Evolutionary conservation across 305 asterid genomes (phyloP).

Genomic region (Petunia hybrid): DNA sequence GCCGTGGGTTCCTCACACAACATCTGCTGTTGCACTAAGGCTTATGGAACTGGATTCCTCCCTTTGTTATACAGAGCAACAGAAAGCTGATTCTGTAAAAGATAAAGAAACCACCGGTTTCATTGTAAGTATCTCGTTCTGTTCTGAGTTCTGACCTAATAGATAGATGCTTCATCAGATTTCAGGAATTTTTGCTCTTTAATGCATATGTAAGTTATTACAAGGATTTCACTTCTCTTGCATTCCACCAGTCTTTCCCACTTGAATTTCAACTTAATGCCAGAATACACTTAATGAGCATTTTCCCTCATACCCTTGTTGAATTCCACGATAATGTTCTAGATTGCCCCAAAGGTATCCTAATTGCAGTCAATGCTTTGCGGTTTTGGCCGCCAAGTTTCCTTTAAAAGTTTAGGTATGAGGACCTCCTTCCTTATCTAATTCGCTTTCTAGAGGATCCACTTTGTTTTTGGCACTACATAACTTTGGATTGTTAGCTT

Average conservation of each 20-base stretch:
- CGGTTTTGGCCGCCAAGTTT: conserved; percentile 11
- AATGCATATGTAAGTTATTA: not conserved
- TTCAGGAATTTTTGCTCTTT: not conserved
- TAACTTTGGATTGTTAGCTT: not conserved
- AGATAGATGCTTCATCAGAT: not conserved
- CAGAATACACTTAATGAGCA: not conserved
- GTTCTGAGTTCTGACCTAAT: not conserved
- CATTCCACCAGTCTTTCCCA: not conserved
- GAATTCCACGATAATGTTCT: conserved; percentile 15
- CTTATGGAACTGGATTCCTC: conserved; percentile 78
- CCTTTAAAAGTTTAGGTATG: not conserved
- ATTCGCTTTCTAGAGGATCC: not conserved
- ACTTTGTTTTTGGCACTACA: not conserved
- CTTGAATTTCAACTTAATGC: not conserved
- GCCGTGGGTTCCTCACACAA: conserved; percentile 85
- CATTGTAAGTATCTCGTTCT: not conserved
- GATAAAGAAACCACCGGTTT: conserved; percentile 48
- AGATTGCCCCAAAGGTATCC: not conserved
- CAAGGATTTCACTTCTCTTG: conserved; percentile 5
- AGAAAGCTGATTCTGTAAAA: conserved; percentile 52
- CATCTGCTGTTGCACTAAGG: conserved; percentile 77
- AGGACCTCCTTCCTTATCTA: not conserved
- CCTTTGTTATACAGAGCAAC: conserved; percentile 57
- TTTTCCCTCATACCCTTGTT: not conserved
- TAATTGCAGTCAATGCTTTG: not conserved